These are phyloP conservation scores for Cucurbita argyrosperma DNA, from an alignment of 306 rosid species.

Conservation along the genomic window DNA sequence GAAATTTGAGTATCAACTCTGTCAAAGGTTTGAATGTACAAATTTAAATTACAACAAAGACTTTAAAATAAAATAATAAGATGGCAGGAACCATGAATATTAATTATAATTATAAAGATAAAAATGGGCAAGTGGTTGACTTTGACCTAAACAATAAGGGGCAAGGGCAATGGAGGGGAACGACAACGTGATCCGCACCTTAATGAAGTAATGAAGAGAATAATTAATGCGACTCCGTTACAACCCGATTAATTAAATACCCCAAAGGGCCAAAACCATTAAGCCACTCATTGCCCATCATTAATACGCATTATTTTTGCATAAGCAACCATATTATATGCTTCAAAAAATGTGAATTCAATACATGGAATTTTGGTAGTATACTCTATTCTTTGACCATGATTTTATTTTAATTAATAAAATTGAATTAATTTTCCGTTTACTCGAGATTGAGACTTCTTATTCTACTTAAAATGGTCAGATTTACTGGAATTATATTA, in stretches of 20 bases:
- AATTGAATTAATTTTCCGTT: neutral
- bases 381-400: neutral
- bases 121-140: neutral
- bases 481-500: neutral
- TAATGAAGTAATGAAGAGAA: neutral
- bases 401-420: neutral
- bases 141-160: neutral
- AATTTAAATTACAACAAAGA: no score
- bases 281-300: constrained; percentile 7
- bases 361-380: neutral
- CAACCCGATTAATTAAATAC: neutral
- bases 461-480: neutral
- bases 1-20: no score
- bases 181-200: constrained; percentile 9
- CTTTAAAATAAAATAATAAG: no score
- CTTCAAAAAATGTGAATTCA: neutral
- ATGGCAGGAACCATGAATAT: neutral
- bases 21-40: no score
- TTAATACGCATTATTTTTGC: neutral
- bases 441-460: neutral
- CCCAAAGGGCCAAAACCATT: neutral
- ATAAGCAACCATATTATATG: neutral
- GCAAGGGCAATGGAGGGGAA: neutral
- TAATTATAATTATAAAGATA: neutral
- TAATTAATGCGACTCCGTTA: neutral